Percentiles rank a stretch among this genome's conserved stretches.
phyloP scores from a whole-genome alignment of 805 yeast species.

The Ogataea haglerorum region DNA sequence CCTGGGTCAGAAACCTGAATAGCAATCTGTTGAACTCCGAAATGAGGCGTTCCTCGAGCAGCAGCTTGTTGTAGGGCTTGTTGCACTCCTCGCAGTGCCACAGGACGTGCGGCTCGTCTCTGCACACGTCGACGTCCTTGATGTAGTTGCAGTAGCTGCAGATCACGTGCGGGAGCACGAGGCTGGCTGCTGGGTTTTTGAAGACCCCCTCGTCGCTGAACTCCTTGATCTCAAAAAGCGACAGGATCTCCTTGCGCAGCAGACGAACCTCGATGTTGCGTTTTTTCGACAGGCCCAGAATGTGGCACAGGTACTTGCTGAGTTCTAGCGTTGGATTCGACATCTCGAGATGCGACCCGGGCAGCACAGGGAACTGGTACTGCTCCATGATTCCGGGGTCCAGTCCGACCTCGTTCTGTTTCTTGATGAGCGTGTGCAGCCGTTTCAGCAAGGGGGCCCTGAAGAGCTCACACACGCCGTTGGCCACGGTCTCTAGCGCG shows the following conservation, averaged over 20 bases:
- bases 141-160: slow-evolving; percentile 79
- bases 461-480: slow-evolving; percentile 54
- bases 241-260: slow-evolving; percentile 69
- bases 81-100: slow-evolving; percentile 70
- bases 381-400: slow-evolving; percentile 61
- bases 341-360: slow-evolving; percentile 63
- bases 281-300: slow-evolving; percentile 61
- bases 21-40: slow-evolving; percentile 55
- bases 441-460: slow-evolving; percentile 65
- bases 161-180: slow-evolving; percentile 61
- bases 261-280: slow-evolving; percentile 70
- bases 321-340: slow-evolving; percentile 77
- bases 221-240: slow-evolving; percentile 75
- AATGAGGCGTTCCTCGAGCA: slow-evolving; percentile 77
- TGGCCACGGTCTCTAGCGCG: slow-evolving; percentile 22
- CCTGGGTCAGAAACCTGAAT: slow-evolving; percentile 71
- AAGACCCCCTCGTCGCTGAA: slow-evolving; percentile 75
- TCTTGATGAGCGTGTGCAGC: slow-evolving; percentile 57
- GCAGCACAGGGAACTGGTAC: slow-evolving; percentile 69
- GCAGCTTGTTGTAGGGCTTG: slow-evolving; percentile 57
- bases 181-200: slow-evolving; percentile 67
- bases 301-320: slow-evolving; percentile 70
- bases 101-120: slow-evolving; percentile 48
- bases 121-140: slow-evolving; percentile 79
- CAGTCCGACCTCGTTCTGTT: slow-evolving; percentile 70